These are phyloP conservation scores for Millerago galiae DNA, from an alignment of 805 yeast species.

Conservation along the genomic window DNA sequence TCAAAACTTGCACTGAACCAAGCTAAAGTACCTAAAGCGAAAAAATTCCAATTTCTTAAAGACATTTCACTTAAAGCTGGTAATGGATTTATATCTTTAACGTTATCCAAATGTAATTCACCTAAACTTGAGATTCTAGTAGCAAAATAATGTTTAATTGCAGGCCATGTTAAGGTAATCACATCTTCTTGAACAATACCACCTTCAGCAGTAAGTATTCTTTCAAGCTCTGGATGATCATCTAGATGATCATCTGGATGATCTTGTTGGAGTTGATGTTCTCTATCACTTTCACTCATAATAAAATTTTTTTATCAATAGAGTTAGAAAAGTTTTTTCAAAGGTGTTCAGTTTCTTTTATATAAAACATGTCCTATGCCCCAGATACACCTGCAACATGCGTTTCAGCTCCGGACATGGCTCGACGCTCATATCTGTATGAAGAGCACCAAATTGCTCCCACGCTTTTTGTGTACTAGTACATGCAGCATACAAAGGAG, in stretches of 20 bases:
- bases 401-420: background rate
- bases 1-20: conserved; percentile 76
- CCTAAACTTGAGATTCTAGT: conserved; percentile 23
- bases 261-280: background rate
- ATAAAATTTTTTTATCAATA: too few species aligned
- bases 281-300: background rate
- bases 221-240: background rate
- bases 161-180: conserved; percentile 2
- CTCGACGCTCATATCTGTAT: background rate
- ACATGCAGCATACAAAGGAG: background rate
- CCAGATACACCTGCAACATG: background rate
- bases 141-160: conserved; percentile 14
- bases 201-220: background rate
- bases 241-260: too few species aligned
- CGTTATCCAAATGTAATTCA: conserved; percentile 18
- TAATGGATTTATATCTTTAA: conserved; percentile 35
- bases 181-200: conserved; percentile 6
- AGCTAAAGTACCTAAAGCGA: conserved; percentile 51
- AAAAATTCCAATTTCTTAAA: conserved; percentile 46
- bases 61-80: conserved; percentile 33
- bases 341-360: background rate
- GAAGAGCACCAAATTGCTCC: background rate
- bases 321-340: background rate
- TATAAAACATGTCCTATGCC: background rate
- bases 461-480: background rate